These are phyloP conservation scores for Dryas alaskensis DNA, from an alignment of 306 rosid species.

Conservation along the genomic window DNA sequence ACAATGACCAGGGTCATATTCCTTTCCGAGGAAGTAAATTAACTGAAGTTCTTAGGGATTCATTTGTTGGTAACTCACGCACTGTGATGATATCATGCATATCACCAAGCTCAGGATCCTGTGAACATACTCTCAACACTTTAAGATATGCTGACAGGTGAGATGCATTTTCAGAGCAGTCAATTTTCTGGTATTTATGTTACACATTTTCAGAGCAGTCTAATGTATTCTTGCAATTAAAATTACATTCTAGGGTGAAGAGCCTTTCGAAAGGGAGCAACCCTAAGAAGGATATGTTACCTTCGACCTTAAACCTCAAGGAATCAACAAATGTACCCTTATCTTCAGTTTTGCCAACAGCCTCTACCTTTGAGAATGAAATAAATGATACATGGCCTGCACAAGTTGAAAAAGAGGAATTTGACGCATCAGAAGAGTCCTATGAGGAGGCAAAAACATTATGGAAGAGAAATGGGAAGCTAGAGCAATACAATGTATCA, in stretches of 20 bases:
- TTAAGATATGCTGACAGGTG: constrained; percentile 99
- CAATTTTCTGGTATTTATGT: constrained; percentile 23
- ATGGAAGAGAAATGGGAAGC: constrained; percentile 75
- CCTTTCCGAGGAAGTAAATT: constrained; percentile 98
- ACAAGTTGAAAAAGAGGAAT: constrained; percentile 64
- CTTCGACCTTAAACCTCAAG: constrained; percentile 68
- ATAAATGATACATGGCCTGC: constrained; percentile 53
- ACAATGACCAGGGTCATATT: constrained; percentile 97
- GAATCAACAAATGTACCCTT: constrained; percentile 78
- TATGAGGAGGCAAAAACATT: constrained; percentile 66
- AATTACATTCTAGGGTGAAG: constrained; percentile 68
- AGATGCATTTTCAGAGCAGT: neutral
- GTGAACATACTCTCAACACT: constrained; percentile 96
- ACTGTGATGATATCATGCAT: constrained; percentile 99
- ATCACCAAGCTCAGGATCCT: constrained; percentile 96
- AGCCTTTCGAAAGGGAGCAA: constrained; percentile 88
- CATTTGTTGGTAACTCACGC: constrained; percentile 93
- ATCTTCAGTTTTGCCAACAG: constrained; percentile 55
- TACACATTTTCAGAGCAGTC: neutral
- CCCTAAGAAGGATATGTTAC: constrained; percentile 70
- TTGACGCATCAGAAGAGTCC: constrained; percentile 67
- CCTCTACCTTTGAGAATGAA: constrained; percentile 59
- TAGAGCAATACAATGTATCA: constrained; percentile 49
- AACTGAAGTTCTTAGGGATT: constrained; percentile 98
- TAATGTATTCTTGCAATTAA: constrained; percentile 14